Conservation (phyloP, 1,139 yeast genomes). For the Geotrichum klebahnii region DNA sequence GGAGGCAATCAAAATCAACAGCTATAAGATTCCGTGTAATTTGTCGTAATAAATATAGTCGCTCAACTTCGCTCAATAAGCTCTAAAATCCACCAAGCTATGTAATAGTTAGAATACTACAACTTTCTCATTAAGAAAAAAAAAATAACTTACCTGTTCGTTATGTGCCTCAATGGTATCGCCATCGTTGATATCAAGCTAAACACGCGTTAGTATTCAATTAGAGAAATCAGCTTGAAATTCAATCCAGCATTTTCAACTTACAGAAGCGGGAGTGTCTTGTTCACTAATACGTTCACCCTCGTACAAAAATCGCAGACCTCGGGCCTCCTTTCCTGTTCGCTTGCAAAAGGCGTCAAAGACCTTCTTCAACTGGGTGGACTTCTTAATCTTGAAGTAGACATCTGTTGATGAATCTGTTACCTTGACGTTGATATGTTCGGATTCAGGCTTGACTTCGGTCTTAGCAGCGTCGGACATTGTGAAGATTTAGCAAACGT, state of each 20-base stretch:
- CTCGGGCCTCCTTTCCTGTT: conserved; percentile 82
- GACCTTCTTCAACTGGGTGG: conserved; percentile 87
- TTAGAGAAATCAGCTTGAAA: not conserved
- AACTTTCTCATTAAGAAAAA: not conserved
- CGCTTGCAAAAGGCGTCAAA: conserved; percentile 98
- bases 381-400: conserved; percentile 88
- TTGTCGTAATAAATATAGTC: conserved; percentile 5
- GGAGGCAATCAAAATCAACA: not conserved
- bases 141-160: conserved; percentile 50
- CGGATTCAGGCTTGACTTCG: conserved; percentile 39
- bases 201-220: conserved; percentile 24
- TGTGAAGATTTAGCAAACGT: not conserved
- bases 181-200: conserved; percentile 85
- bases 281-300: conserved; percentile 86
- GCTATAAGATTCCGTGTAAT: not conserved
- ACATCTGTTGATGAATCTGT: conserved; percentile 92
- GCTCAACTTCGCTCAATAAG: not conserved
- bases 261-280: conserved; percentile 77
- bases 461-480: conserved; percentile 34
- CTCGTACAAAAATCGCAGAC: conserved; percentile 84
- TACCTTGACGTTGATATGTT: conserved; percentile 86
- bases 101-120: not conserved
- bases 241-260: conserved; percentile 22
- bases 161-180: conserved; percentile 98
- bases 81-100: conserved; percentile 18